These are phyloP conservation scores for Bruguiera hainesii DNA, from an alignment of 441 rosid species.

Conservation along the genomic window DNA sequence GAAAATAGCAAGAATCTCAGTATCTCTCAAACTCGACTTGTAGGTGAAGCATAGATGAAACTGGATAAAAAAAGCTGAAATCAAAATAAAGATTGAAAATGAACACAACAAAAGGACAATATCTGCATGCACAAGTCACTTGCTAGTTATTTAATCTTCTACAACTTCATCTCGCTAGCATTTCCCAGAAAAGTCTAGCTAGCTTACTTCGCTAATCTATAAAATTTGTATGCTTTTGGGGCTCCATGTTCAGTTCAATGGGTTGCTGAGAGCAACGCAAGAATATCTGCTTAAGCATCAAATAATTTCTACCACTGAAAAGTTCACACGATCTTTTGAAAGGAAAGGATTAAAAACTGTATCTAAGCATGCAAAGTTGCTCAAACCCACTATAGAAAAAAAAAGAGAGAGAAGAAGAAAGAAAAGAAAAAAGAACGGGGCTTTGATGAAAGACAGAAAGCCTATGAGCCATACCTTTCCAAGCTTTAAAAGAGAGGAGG, in stretches of 20 bases:
- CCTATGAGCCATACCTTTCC: slow-evolving; percentile 61
- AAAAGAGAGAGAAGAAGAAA: background rate
- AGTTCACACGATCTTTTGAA: background rate
- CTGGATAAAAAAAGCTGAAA: too few relatives aligned
- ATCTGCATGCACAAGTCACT: background rate
- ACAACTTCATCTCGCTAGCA: background rate
- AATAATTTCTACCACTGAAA: background rate
- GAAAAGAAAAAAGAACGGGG: background rate
- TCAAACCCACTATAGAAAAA: background rate
- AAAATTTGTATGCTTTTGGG: background rate
- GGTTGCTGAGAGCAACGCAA: slow-evolving; percentile 2
- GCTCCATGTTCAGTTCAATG: slow-evolving; percentile 4
- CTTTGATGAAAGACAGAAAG: background rate
- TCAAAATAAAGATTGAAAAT: too few relatives aligned
- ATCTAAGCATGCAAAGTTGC: background rate
- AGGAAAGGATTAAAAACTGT: background rate
- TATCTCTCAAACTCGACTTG: background rate
- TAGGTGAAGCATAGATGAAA: background rate
- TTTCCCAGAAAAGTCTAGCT: background rate
- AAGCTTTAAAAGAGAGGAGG: slow-evolving; percentile 76
- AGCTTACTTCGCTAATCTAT: background rate
- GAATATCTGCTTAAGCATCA: background rate
- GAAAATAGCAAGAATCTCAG: slow-evolving; percentile 16
- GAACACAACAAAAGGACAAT: background rate
- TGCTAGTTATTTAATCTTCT: background rate